Evolutionary conservation across 1,284 basidiomycete genomes (phyloP).

Genomic region (Golubevia sp.): DNA sequence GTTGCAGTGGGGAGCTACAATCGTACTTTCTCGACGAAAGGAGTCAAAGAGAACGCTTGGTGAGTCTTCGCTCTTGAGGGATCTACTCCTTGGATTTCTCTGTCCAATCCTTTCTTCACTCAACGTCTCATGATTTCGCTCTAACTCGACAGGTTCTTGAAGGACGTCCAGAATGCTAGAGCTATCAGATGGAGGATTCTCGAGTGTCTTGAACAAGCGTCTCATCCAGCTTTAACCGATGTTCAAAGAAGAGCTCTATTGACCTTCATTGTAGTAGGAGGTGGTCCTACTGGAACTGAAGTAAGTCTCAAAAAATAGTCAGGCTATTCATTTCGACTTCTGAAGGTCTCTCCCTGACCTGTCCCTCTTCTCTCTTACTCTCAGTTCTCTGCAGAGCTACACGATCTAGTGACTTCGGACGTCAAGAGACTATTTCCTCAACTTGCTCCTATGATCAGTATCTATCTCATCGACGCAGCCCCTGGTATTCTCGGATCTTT

Average conservation of each 20-base stretch:
- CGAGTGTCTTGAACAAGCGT: slow-evolving; percentile 80
- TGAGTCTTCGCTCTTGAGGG: slow-evolving; percentile 6
- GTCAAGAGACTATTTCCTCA: slow-evolving; percentile 66
- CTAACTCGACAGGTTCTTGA: slow-evolving; percentile 66
- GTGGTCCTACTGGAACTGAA: slow-evolving; percentile 55
- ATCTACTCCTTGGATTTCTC: slow-evolving; percentile 67
- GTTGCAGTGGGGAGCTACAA: slow-evolving; percentile 82
- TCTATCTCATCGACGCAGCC: slow-evolving; percentile 42
- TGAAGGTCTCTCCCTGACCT: no score
- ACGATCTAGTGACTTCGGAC: slow-evolving; percentile 80
- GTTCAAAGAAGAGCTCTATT: slow-evolving; percentile 72
- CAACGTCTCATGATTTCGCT: no score
- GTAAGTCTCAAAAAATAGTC: not conserved
- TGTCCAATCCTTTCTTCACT: slow-evolving; percentile 61
- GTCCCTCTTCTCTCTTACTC: slow-evolving; percentile 12
- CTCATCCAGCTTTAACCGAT: slow-evolving; percentile 72
- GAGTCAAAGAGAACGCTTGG: slow-evolving; percentile 54
- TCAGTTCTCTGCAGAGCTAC: slow-evolving; percentile 71
- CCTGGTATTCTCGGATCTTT: slow-evolving; percentile 44
- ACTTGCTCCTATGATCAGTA: slow-evolving; percentile 16
- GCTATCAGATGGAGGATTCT: slow-evolving; percentile 76
- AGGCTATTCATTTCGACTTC: not conserved
- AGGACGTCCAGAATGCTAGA: slow-evolving; percentile 80
- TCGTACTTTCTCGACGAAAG: slow-evolving; percentile 70
- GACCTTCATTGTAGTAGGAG: slow-evolving; percentile 79